Percentiles rank a stretch among this genome's conserved stretches.
phyloP scores from a whole-genome alignment of 2,329 filamentous ascomycete genomes.

The Xylariaceae sp. region DNA sequence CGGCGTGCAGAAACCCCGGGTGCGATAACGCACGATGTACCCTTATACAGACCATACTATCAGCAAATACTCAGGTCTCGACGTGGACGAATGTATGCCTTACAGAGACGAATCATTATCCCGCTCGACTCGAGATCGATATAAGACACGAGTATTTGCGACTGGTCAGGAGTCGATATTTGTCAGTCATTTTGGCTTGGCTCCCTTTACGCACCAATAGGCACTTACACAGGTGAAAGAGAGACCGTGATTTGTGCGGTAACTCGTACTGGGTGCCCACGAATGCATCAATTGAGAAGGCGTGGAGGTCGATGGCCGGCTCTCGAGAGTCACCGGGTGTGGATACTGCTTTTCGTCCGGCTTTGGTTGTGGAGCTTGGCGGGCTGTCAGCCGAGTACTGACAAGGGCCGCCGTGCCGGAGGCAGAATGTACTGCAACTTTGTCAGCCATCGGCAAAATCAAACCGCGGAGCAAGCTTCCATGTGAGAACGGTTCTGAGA shows the following conservation, averaged over 20 bases:
- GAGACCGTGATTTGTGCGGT: constrained; percentile 32
- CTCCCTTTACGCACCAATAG: constrained; percentile 6
- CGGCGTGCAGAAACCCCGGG: constrained; percentile 43
- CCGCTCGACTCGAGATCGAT: constrained; percentile 37
- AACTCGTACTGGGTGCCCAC: constrained; percentile 29
- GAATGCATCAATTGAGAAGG: constrained; percentile 26
- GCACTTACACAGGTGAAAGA: constrained; percentile 35
- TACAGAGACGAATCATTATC: constrained; percentile 33
- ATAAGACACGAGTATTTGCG: constrained; percentile 39
- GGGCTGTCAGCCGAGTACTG: constrained; percentile 29
- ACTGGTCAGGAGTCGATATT: constrained; percentile 25
- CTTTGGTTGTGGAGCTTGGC: constrained; percentile 15
- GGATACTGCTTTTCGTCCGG: constrained; percentile 16
- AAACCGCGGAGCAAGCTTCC: no score
- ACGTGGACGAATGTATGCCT: constrained; percentile 3
- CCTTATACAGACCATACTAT: constrained; percentile 1
- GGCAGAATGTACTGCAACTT: constrained; percentile 39
- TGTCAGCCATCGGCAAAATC: constrained; percentile 7
- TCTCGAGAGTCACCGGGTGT: constrained; percentile 23
- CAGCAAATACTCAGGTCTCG: no score
- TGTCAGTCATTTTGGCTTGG: constrained; percentile 6
- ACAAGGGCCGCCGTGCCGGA: constrained; percentile 43
- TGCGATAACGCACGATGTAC: constrained; percentile 41
- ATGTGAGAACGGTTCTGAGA: no score
- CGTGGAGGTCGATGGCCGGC: constrained; percentile 17